phyloP scores from a whole-genome alignment of 2,329 filamentous ascomycete genomes.

The Eutypella sp. region DNA sequence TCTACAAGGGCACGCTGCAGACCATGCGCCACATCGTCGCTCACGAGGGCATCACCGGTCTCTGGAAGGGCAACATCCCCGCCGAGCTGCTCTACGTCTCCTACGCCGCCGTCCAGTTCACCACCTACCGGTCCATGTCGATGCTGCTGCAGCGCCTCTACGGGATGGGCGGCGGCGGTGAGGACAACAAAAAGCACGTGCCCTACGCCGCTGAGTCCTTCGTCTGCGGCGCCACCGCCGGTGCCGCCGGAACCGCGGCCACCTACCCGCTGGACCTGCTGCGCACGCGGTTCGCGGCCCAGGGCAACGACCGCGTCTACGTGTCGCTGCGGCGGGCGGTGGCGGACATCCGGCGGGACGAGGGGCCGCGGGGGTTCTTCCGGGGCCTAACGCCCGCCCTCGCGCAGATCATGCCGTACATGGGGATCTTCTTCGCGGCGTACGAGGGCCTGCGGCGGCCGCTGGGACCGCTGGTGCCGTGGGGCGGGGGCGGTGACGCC shows the following conservation, averaged over 20 bases:
- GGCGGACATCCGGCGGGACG: slow-evolving; percentile 65
- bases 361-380: slow-evolving; percentile 80
- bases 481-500: slow-evolving; percentile 76
- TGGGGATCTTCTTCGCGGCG: slow-evolving; percentile 90
- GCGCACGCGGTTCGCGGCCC: slow-evolving; percentile 92
- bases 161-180: slow-evolving; percentile 29
- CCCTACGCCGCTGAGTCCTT: slow-evolving; percentile 73
- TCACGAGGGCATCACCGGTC: slow-evolving; percentile 75
- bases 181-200: slow-evolving; percentile 39
- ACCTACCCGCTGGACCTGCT: slow-evolving; percentile 94
- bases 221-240: slow-evolving; percentile 75
- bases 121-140: slow-evolving; percentile 73
- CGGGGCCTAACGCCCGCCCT: slow-evolving; percentile 78
- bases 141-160: slow-evolving; percentile 56
- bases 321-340: slow-evolving; percentile 63
- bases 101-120: slow-evolving; percentile 88
- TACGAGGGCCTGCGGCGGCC: slow-evolving; percentile 73
- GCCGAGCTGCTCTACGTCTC: slow-evolving; percentile 91
- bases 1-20: slow-evolving; percentile 70
- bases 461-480: slow-evolving; percentile 50
- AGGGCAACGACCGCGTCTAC: slow-evolving; percentile 79
- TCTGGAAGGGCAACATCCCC: slow-evolving; percentile 98
- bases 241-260: slow-evolving; percentile 71
- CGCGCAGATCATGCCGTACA: slow-evolving; percentile 87
- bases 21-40: slow-evolving; percentile 73